Evolutionary conservation across 179 eudicot genomes (phyloP), one percentile per base, ranked within the genome.

Genomic region (Camellia oleifera): DNA sequence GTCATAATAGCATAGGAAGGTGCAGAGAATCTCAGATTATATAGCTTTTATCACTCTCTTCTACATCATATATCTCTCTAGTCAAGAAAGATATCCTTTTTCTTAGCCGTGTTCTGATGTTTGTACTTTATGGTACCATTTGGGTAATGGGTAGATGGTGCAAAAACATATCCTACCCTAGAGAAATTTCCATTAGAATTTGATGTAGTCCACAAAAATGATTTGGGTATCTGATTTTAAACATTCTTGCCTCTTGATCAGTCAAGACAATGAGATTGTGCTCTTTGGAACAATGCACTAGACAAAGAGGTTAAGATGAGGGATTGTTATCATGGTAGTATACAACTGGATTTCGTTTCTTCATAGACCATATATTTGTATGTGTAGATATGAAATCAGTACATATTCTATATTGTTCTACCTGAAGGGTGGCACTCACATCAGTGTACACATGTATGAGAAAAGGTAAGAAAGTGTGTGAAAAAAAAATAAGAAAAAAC

Each of bases 131-230:
- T 44, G 58, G 57, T 62, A 45, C 57, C 69, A 5, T 44, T 18
- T 18, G 42, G 0, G 5, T 20, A 32, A 18, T 1, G 12, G 40
- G 0, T 13, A 46, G 53, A 18, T 1, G 12, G 40, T 26, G 23
- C 13, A 5, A 52, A 69, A 18, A 7, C 9, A 73, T 32, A n/a
- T 56, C n/a, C 64, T 72, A 13, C 61, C 17, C 2, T 15, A 15
- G 32, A 68, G 42, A 72, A 20, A 50, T 52, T 18, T 6, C 75
- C 3, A n/a, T 23, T 15, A 2, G 54, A 5, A 60, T 0, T 42
- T 74, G 48, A 14, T 74, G 12, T 32, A 57, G 14, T 74, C 64
- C 64, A 56, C 20, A 15, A 74, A 23, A 56, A 15, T 74, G 76
- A 72, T 45, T 60, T 61, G 44, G 14, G 50, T 66, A 46, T 62